Evolutionary conservation across 139 green algal species (phyloP), one percentile per base, ranked within the genome.

Genomic region (Picochlorum sp.): DNA sequence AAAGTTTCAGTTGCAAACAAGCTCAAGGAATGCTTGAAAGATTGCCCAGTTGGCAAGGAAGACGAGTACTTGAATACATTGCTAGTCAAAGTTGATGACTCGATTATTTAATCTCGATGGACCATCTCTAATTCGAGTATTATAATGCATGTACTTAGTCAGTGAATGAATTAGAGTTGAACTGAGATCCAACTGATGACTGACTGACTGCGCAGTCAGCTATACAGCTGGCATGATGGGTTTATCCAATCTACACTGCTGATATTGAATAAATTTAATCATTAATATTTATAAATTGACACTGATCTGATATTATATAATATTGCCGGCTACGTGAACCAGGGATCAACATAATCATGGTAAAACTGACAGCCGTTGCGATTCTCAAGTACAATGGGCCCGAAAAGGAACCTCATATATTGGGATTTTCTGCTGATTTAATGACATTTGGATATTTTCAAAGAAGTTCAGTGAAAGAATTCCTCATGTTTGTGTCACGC

Each of bases 391-490:
- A 72, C 57, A 86, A 86, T 28, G 81, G 80, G 3, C 64, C 69
- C 2, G 76, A 86, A 5, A 63, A 59, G 5, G 80, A 90, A 3
- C 80, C 90, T 0, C 57, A 70, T 5, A 61, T 89, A 20, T 63
- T 98, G 10, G 93, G 86, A 2, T 68, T 80, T 14, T 87, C 81
- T 1, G 69, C 69, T 14, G 92, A 98, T 58, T 66, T 98, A 10
- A 85, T 62, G 10, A 80, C 78, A 32, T 99, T 98, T 63, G 92
- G 92, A 2, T 98, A 90, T 69, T 98, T 98, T 52, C 76, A 94
- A 53, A 65, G 68, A 13, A 70, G 60, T 18, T 80, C 70, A 7
- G 92, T 99, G 8, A 74, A 77, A 18, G 93, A 99, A 67, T 89
- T 97, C 69, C 79, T 98, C 1, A 83, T 63, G 7, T 99, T 99